Percentiles rank a stretch among this genome's conserved stretches.
Evolutionary conservation across 176 grass and related monocot genomes (phyloP).

Genomic region (Raddia distichophylla): DNA sequence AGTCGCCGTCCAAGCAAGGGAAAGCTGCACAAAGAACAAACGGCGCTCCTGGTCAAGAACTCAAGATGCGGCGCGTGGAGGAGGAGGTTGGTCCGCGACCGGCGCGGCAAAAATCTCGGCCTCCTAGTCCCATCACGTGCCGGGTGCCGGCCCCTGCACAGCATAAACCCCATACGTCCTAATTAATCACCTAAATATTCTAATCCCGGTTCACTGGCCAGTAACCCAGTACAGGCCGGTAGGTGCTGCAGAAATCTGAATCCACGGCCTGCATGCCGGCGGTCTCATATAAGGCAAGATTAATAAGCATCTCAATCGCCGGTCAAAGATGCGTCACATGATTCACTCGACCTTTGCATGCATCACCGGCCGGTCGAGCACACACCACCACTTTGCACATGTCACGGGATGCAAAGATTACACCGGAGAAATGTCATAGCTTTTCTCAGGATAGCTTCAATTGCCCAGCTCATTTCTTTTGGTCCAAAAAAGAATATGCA

Average conservation of each 20-base stretch:
- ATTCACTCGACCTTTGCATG: neutral
- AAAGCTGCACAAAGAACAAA: neutral
- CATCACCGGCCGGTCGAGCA: neutral
- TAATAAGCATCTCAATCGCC: too few species aligned
- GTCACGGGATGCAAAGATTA: neutral
- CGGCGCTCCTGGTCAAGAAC: neutral
- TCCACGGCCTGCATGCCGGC: neutral
- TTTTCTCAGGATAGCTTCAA: neutral
- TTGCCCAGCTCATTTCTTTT: neutral
- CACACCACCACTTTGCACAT: slow-evolving; percentile 2
- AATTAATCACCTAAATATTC: neutral
- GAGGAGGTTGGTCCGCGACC: neutral
- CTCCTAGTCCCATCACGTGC: slow-evolving; percentile 25
- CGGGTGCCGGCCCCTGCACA: too few species aligned
- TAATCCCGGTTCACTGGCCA: too few species aligned
- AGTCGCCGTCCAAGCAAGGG: neutral
- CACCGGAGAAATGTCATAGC: neutral
- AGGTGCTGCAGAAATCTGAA: slow-evolving; percentile 24
- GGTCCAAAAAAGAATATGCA: neutral
- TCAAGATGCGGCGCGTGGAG: slow-evolving; percentile 24
- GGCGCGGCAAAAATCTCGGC: neutral
- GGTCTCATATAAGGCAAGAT: neutral
- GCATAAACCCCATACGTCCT: neutral
- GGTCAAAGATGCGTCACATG: slow-evolving; percentile 43
- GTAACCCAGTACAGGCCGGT: neutral